Evolutionary conservation across 1,284 basidiomycete genomes (phyloP), one percentile per base, ranked within the genome.

Genomic region (Boletus putidus): DNA sequence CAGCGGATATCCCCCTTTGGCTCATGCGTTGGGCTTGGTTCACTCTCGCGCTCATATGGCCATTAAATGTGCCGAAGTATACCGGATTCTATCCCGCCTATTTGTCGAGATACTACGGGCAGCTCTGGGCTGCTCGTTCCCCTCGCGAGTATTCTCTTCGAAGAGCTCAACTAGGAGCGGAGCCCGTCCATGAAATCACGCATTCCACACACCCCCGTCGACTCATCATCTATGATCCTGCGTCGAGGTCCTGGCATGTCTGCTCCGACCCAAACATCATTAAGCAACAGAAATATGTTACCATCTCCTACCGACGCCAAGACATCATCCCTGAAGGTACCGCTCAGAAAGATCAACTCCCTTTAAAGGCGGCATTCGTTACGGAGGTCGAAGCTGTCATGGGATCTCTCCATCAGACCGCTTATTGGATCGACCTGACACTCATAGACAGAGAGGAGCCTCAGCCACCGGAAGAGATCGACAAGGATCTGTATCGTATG

Each of bases 401-500:
- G 14, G 21, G 3, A 25, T 69, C 58, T 14, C 58, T 66, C 31
- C 8, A 49, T 3, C 53, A 53, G 21, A 42, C 57, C 1, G 70
- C 70, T 3, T 72, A 70, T 39, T 72, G 70, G 71, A 60, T 66
- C 16, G 71, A 72, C 52, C 25, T 69, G 29, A 48, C n/a, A 18
- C 42, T 57, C 36, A 21, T 62, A 25, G 45, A 56, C 23, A 12
- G 8, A 36, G 6, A 20, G 15, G 1, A 36, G 7, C 16, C 15
- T n/a, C 31, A 14, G 11, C 14, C 48, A 16, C 47, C 40, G 3
- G 39, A 57, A 14, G 61, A 63, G 31, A 27, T 60, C 36, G 59
- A 62, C 54, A 31, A 59, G 21, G 70, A 72, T 45, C 15, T 73
- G 6, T 70, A 69, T 60, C 65, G 67, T 31, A 72, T 72, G 68